Percentiles rank a stretch among this genome's conserved stretches.
phyloP scores from a whole-genome alignment of 495 filamentous ascomycete genomes.

The Aspergillus coremiiformis region DNA sequence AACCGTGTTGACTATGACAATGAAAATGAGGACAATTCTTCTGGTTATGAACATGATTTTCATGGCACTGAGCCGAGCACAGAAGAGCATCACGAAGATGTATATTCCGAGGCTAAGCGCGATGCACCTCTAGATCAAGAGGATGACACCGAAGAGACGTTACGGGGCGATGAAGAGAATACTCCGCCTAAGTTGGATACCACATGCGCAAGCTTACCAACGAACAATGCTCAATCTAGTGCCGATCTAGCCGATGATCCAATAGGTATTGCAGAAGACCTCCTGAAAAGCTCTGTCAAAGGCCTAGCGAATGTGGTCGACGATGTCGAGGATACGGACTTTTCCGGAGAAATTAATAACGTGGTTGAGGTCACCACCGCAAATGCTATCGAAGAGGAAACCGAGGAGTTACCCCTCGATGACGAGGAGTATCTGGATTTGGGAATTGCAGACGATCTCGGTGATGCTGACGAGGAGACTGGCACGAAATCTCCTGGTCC shows the following conservation, averaged over 20 bases:
- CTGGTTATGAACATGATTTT: constrained; percentile 14
- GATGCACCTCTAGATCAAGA: constrained; percentile 19
- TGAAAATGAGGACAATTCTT: constrained; percentile 14
- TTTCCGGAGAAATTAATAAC: constrained; percentile 16
- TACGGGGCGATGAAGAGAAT: constrained; percentile 16
- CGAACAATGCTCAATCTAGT: constrained; percentile 8
- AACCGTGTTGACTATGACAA: constrained; percentile 9
- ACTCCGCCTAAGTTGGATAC: constrained; percentile 9
- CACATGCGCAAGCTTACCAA: constrained; percentile 5
- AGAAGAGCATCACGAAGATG: constrained; percentile 13
- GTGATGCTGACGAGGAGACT: constrained; percentile 5
- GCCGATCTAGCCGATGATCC: constrained; percentile 25
- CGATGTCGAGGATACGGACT: constrained; percentile 3
- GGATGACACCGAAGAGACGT: constrained; percentile 11
- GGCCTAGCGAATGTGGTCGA: constrained; percentile 1
- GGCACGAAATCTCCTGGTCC: constrained; percentile 5
- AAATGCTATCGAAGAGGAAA: constrained; percentile 28
- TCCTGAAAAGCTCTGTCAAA: constrained; percentile 23
- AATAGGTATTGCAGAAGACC: constrained; percentile 26
- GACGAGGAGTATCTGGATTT: constrained; percentile 22
- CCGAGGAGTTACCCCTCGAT: constrained; percentile 31
- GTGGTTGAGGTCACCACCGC: constrained; percentile 2
- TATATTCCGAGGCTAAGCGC: constrained; percentile 7
- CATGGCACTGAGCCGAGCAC: constrained; percentile 10
- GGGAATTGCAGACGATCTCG: constrained; percentile 6